These are phyloP conservation scores for Annona squamosa DNA, from an alignment of 164 flowering plant genomes.

Conservation along the genomic window DNA sequence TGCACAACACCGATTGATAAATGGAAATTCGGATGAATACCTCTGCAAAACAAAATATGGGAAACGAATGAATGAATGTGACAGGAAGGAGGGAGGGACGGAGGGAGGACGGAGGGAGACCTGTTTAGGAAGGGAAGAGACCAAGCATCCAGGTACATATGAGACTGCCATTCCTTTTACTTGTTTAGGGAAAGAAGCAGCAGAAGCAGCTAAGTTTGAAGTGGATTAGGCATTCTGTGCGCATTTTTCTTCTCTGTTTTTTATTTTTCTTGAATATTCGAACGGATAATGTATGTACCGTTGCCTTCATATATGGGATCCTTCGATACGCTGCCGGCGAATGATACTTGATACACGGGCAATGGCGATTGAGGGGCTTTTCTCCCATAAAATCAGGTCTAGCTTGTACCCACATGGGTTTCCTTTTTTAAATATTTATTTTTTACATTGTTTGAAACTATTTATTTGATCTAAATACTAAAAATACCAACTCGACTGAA, in stretches of 20 bases:
- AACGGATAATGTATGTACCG: not conserved
- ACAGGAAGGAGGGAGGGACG: not conserved
- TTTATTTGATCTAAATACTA: too few species aligned
- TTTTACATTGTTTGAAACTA: too few species aligned
- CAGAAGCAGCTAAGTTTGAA: not conserved
- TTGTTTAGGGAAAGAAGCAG: not conserved
- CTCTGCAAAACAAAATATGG: conserved; percentile 15
- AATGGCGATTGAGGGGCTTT: not conserved
- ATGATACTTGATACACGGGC: not conserved
- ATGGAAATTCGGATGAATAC: conserved; percentile 13
- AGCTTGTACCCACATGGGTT: too few species aligned
- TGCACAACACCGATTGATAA: conserved; percentile 11
- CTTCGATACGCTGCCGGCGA: not conserved
- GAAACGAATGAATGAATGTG: not conserved
- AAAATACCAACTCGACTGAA: too few species aligned
- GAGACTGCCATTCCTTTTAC: conserved; percentile 26
- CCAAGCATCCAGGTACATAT: not conserved
- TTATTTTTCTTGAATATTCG: not conserved
- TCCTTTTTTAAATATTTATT: not conserved
- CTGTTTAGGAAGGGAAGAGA: conserved; percentile 6
- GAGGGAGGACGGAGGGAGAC: conserved; percentile 2
- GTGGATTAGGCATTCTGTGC: conserved; percentile 1
- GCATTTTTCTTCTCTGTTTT: not conserved
- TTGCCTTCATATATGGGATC: not conserved
- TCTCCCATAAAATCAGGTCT: not conserved